Conservation (phyloP, 495 filamentous ascomycete genomes). For the Trichocladium uniseriatum region DNA sequence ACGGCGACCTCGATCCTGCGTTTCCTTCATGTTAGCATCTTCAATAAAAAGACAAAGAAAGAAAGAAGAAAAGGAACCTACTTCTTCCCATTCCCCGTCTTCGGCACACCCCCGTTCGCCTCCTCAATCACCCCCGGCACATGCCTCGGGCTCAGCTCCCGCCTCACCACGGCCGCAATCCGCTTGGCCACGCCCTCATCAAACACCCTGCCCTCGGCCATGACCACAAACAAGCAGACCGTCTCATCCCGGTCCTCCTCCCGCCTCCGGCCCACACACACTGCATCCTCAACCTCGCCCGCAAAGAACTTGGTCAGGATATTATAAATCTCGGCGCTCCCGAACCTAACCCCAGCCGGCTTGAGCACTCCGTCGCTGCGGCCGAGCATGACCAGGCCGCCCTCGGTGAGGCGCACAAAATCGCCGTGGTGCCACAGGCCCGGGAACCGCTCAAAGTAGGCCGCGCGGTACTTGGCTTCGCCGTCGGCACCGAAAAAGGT, state of each 20-base stretch:
- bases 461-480: constrained; percentile 62
- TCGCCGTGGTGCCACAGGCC: constrained; percentile 90
- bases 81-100: constrained; percentile 91
- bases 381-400: constrained; percentile 75
- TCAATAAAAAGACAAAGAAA: not conserved
- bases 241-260: constrained; percentile 70
- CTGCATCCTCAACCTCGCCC: constrained; percentile 65
- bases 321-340: constrained; percentile 84
- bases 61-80: constrained; percentile 14
- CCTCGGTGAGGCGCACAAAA: constrained; percentile 67
- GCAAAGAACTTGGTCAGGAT: constrained; percentile 74
- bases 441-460: constrained; percentile 78
- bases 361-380: constrained; percentile 72
- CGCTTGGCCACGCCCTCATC: constrained; percentile 41
- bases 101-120: constrained; percentile 65
- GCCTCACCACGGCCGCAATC: constrained; percentile 56
- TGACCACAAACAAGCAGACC: constrained; percentile 76
- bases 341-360: constrained; percentile 68
- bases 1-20: constrained; percentile 75
- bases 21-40: not conserved
- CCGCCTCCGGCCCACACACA: constrained; percentile 72
- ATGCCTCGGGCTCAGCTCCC: constrained; percentile 75
- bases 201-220: constrained; percentile 47
- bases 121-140: constrained; percentile 74
- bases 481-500: constrained; percentile 73